Conservation (phyloP, 495 filamentous ascomycete genomes). For the Talaromyces nanjingensis region DNA sequence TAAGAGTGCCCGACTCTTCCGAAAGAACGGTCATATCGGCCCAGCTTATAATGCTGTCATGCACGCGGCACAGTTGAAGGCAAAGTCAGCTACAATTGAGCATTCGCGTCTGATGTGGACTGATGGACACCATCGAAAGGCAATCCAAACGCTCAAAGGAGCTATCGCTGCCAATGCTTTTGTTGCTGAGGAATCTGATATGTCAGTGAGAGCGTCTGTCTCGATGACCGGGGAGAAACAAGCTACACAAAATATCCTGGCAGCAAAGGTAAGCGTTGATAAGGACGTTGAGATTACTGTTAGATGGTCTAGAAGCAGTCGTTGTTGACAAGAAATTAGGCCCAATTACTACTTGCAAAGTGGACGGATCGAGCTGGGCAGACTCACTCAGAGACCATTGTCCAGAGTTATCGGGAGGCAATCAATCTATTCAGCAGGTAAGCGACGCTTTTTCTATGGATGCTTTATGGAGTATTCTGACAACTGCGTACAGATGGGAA, state of each 20-base stretch:
- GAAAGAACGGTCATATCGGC: conserved; percentile 73
- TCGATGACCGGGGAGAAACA: conserved; percentile 26
- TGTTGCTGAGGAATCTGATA: conserved; percentile 38
- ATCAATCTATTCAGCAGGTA: conserved; percentile 39
- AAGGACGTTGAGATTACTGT: neutral
- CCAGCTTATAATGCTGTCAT: conserved; percentile 91
- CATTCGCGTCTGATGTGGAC: conserved; percentile 92
- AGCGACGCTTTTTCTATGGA: neutral
- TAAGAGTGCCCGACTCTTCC: conserved; percentile 72
- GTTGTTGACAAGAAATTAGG: conserved; percentile 27
- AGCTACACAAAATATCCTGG: conserved; percentile 40
- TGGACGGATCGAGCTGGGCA: conserved; percentile 93
- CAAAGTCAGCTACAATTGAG: conserved; percentile 81
- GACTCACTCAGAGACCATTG: conserved; percentile 70
- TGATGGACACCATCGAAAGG: conserved; percentile 88
- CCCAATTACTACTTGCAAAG: conserved; percentile 84
- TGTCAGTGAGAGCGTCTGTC: conserved; percentile 29
- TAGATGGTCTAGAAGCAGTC: conserved; percentile 1
- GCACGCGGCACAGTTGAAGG: conserved; percentile 76
- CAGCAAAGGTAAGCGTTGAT: conserved; percentile 31
- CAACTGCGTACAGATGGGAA: conserved; percentile 59
- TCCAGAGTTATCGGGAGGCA: conserved; percentile 71
- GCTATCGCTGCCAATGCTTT: conserved; percentile 75
- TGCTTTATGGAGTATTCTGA: neutral
- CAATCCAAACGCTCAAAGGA: conserved; percentile 80